Conservation (phyloP, 176 grass and related monocot species). For the Oropetium thomaeum region DNA sequence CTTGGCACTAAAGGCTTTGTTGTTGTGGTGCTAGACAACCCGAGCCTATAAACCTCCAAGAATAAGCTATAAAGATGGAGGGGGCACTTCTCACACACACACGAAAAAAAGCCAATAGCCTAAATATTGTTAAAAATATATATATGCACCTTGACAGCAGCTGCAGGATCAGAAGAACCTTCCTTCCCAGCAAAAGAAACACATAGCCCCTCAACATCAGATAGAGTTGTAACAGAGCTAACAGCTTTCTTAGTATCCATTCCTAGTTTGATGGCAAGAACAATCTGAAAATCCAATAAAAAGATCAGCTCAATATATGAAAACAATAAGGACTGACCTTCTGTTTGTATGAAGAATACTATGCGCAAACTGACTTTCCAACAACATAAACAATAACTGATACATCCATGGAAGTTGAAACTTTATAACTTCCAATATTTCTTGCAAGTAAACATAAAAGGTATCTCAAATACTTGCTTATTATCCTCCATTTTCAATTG, state of each 20-base stretch:
- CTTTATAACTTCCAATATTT: not conserved
- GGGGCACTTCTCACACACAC: not conserved
- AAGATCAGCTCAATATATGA: slow-evolving; percentile 5
- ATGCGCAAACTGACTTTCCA: not conserved
- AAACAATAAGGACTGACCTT: not conserved
- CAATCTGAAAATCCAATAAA: slow-evolving; percentile 49
- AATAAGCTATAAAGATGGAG: not conserved
- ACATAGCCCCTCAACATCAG: slow-evolving; percentile 83
- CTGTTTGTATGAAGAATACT: not conserved
- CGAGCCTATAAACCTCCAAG: not conserved
- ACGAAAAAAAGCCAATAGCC: not conserved
- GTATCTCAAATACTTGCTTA: not conserved
- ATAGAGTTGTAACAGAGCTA: slow-evolving; percentile 70
- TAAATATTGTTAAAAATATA: not conserved
- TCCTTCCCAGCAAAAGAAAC: slow-evolving; percentile 64
- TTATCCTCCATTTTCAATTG: too few species aligned
- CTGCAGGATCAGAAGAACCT: slow-evolving; percentile 71
- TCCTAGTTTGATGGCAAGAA: slow-evolving; percentile 84
- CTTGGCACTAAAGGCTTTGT: too few species aligned
- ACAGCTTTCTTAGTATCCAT: slow-evolving; percentile 66
- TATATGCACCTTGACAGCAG: slow-evolving; percentile 68
- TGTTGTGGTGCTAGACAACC: too few species aligned
- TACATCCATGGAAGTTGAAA: slow-evolving; percentile 14
- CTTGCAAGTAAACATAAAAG: not conserved
- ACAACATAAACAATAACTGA: not conserved